Evolutionary conservation across 2,329 filamentous ascomycete genomes (phyloP), one percentile per base, ranked within the genome.

Genomic region (Trichophyton rubrum): DNA sequence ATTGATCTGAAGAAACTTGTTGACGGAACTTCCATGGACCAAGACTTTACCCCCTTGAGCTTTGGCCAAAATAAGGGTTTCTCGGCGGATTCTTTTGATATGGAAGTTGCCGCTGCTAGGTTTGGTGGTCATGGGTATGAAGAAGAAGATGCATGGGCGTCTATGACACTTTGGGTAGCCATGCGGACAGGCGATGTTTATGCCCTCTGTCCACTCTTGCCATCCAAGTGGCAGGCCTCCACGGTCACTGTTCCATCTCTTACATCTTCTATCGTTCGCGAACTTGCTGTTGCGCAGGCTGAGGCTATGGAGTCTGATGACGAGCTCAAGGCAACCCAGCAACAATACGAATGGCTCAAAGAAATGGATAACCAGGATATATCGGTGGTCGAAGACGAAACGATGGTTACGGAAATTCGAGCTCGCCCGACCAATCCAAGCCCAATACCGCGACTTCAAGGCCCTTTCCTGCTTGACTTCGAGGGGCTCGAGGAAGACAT

Each of bases 91-190:
- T 84, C 83, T 1, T 86, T 95, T 62, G 91, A 97, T 70, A 95
- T 99, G 86, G 89, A 96, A 69, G 90, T 95, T 22, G 90, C 90
- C 3, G 86, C 91, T 1, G 90, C 91, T 58, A 89, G 85, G 70
- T 99, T 99, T 75, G 92, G 90, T 13, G 90, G 90, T 27, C 77
- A 71, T 58, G 82, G 80, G 8, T 76, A 73, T 60, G 78, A 80
- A 59, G 80, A 80, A 41, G 82, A 85, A 64, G 78, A 83, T 67
- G 81, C 82, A 1, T 99, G 93, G 93, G 88, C 90, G 6, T 85
- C 91, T 8, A 96, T 96, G 88, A 97, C 93, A 0, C 79, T 99
- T 9, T 99, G 92, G 89, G 78, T 97, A 58, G 90, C 91, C n/a
- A 99, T 96, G 88, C 84, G 85, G 41, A 88, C 90, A 62, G 93